phyloP scores from a whole-genome alignment of 2,329 filamentous ascomycete species.

The Colletotrichum sp. region DNA sequence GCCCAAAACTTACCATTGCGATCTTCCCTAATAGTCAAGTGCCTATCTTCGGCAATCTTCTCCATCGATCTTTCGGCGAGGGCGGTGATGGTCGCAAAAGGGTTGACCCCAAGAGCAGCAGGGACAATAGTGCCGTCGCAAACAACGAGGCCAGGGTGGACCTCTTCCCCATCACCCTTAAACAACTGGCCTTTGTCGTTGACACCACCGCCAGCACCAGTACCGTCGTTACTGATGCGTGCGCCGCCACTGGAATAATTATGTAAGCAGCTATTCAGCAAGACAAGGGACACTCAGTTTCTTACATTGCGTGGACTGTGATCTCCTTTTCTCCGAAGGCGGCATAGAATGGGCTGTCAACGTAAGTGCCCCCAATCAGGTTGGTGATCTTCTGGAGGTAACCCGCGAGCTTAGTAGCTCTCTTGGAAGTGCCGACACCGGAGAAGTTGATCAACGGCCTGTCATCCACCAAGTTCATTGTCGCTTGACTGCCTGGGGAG shows the following conservation, averaged over 20 bases:
- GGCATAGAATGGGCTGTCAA: slow-evolving; percentile 62
- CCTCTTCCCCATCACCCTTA: slow-evolving; percentile 51
- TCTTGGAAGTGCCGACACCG: slow-evolving; percentile 60
- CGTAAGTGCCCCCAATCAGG: slow-evolving; percentile 63
- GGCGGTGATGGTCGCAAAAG: slow-evolving; percentile 72
- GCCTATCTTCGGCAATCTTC: slow-evolving; percentile 41
- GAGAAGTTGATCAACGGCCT: slow-evolving; percentile 64
- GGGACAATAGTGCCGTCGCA: slow-evolving; percentile 68
- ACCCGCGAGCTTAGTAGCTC: slow-evolving; percentile 57
- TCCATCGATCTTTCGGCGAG: slow-evolving; percentile 69
- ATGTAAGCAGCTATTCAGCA: neutral
- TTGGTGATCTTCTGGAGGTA: slow-evolving; percentile 59
- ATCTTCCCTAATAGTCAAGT: neutral
- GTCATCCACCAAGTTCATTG: slow-evolving; percentile 62
- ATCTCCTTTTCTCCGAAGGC: slow-evolving; percentile 61
- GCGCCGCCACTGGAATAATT: slow-evolving; percentile 52
- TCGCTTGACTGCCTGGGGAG: slow-evolving; percentile 56
- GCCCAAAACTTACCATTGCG: slow-evolving; percentile 1
- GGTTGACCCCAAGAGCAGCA: slow-evolving; percentile 68
- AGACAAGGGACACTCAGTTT: fast-evolving
- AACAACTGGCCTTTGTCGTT: slow-evolving; percentile 68
- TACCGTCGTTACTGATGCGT: slow-evolving; percentile 64
- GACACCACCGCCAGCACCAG: slow-evolving; percentile 60
- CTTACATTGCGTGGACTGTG: slow-evolving; percentile 68
- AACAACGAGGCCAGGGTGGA: slow-evolving; percentile 63